These are phyloP conservation scores for Lactarius indigo DNA, from an alignment of 768 basidiomycete genomes.

Conservation along the genomic window DNA sequence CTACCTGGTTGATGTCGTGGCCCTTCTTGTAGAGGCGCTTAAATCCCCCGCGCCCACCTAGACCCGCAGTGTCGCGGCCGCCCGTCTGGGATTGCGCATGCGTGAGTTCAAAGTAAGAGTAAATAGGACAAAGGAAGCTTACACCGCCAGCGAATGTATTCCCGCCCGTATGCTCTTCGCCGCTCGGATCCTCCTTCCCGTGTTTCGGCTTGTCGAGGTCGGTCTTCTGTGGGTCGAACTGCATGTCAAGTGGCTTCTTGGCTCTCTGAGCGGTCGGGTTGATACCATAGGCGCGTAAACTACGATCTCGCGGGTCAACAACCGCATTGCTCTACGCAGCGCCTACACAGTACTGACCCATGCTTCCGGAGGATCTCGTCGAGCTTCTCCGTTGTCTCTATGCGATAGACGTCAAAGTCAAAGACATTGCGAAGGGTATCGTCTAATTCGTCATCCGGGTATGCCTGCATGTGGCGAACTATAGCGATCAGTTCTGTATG, in stretches of 20 bases:
- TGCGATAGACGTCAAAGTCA: constrained; percentile 66
- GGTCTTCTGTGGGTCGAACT: constrained; percentile 52
- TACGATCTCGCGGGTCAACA: neutral
- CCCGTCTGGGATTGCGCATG: constrained; percentile 43
- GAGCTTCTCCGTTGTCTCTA: constrained; percentile 60
- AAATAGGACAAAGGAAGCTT: constrained; percentile 9
- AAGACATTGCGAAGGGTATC: constrained; percentile 61
- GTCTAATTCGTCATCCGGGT: constrained; percentile 55
- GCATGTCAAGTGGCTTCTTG: constrained; percentile 47
- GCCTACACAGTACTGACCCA: constrained; percentile 40
- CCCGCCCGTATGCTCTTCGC: constrained; percentile 55
- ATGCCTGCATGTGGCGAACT: constrained; percentile 59
- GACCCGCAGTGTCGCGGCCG: constrained; percentile 61
- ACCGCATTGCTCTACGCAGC: neutral
- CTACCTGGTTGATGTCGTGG: constrained; percentile 59
- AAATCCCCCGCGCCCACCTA: constrained; percentile 65
- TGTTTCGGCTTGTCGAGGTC: constrained; percentile 53
- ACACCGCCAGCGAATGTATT: constrained; percentile 68
- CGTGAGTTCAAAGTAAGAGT: neutral
- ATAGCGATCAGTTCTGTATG: constrained; percentile 59
- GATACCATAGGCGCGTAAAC: neutral
- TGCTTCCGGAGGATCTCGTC: constrained; percentile 55
- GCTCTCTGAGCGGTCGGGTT: constrained; percentile 45
- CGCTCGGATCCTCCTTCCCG: constrained; percentile 55
- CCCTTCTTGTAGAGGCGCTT: constrained; percentile 56